Conservation (phyloP, 1,139 yeast species). For the Pichia sp. region DNA sequence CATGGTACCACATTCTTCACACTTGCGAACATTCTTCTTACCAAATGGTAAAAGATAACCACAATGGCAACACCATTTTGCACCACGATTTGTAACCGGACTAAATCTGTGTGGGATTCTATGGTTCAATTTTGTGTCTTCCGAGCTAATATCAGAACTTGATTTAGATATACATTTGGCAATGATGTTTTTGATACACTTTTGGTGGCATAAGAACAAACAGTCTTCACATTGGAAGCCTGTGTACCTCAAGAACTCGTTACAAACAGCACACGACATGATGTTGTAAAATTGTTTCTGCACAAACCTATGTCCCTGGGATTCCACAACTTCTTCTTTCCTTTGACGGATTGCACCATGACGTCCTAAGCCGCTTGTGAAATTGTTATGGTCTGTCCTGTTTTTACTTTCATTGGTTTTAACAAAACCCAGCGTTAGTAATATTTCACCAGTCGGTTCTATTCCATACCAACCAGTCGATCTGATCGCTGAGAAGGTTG, state of each 20-base stretch:
- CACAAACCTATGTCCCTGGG: conserved; percentile 95
- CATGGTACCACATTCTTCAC: conserved; percentile 92
- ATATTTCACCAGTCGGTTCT: conserved; percentile 91
- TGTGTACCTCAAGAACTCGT: conserved; percentile 88
- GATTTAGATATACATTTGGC: conserved; percentile 93
- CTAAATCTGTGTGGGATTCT: conserved; percentile 96
- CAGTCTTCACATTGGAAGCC: conserved; percentile 97
- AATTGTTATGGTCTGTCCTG: conserved; percentile 34
- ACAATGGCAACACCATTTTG: conserved; percentile 99
- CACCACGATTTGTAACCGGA: conserved; percentile 85
- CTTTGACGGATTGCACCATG: conserved; percentile 96
- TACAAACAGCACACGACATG: conserved; percentile 96
- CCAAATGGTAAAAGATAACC: conserved; percentile 96
- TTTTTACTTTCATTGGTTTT: conserved; percentile 46
- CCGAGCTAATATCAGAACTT: conserved; percentile 76
- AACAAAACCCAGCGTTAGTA: conserved; percentile 72
- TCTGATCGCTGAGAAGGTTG: conserved; percentile 26
- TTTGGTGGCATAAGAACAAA: conserved; percentile 87
- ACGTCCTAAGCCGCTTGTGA: conserved; percentile 79
- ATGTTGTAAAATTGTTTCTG: conserved; percentile 93
- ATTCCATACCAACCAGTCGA: conserved; percentile 85
- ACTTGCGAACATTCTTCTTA: conserved; percentile 86
- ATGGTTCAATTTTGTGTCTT: conserved; percentile 88
- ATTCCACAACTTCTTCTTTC: conserved; percentile 92
- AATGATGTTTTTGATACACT: conserved; percentile 89